Conservation (phyloP, 225 moss, liverwort and hornwort species). For the Marchantia paleacea region DNA sequence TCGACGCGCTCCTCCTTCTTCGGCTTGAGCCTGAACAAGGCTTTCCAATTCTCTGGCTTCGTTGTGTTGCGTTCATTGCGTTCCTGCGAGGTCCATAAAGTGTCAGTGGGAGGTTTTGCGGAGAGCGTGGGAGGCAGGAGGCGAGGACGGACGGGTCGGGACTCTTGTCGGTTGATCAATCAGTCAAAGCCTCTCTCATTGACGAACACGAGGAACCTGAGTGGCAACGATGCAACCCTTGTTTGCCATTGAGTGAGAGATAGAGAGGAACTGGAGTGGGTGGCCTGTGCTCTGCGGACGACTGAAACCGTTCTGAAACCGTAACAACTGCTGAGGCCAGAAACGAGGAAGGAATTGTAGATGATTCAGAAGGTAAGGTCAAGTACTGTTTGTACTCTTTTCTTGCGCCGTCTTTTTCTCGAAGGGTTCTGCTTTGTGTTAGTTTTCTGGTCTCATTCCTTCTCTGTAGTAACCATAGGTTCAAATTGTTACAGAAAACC, state of each 20-base stretch:
- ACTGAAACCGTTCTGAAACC: neutral
- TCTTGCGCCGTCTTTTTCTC: too few relatives aligned
- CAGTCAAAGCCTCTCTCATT: neutral
- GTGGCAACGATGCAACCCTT: neutral
- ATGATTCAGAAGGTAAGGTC: too few relatives aligned
- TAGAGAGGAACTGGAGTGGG: neutral
- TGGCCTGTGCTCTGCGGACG: neutral
- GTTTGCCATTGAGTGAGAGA: neutral
- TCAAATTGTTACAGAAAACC: too few relatives aligned
- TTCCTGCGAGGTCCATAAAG: neutral
- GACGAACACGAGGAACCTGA: neutral
- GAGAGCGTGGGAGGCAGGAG: neutral
- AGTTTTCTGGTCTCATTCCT: too few relatives aligned
- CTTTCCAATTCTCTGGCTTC: neutral
- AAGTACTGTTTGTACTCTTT: too few relatives aligned
- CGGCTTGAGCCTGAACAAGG: neutral
- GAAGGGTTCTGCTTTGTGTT: too few relatives aligned
- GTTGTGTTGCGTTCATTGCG: neutral
- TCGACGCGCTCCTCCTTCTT: neutral
- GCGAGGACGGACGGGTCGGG: neutral
- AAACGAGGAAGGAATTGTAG: too few relatives aligned
- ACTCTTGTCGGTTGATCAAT: neutral
- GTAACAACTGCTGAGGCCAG: too few relatives aligned
- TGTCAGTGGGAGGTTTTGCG: neutral
- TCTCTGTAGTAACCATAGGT: too few relatives aligned